phyloP scores from a whole-genome alignment of 1,139 yeast genomes.

The Suhomyces chickasaworum region DNA sequence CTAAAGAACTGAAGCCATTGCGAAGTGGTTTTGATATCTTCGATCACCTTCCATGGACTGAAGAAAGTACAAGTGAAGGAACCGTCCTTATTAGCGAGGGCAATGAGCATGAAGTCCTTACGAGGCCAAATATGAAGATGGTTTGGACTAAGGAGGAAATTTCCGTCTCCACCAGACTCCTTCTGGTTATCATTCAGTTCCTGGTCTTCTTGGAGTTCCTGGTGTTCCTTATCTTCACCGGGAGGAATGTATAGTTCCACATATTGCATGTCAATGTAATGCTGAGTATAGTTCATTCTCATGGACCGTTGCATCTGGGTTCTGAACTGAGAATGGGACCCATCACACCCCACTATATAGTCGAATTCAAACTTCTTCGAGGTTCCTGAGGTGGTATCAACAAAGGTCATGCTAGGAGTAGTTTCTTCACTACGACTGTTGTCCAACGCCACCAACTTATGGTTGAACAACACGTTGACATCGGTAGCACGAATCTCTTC shows the following conservation, averaged over 20 bases:
- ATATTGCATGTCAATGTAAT: constrained; percentile 83
- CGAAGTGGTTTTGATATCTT: constrained; percentile 46
- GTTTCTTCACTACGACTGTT: constrained; percentile 17
- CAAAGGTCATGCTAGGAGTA: constrained; percentile 30
- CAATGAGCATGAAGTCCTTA: constrained; percentile 82
- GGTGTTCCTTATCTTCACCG: neutral
- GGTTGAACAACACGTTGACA: constrained; percentile 55
- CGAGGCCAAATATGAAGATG: constrained; percentile 96
- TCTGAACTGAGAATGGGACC: constrained; percentile 77
- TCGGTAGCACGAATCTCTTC: constrained; percentile 56
- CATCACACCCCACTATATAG: constrained; percentile 81
- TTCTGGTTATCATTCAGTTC: neutral
- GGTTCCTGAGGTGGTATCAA: constrained; percentile 17
- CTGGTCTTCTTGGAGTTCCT: no score
- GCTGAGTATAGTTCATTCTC: constrained; percentile 72
- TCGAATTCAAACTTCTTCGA: constrained; percentile 44
- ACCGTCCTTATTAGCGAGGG: constrained; percentile 81
- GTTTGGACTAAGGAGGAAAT: constrained; percentile 63
- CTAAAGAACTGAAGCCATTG: constrained; percentile 58
- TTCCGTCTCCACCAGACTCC: constrained; percentile 12
- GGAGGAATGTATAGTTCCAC: constrained; percentile 78
- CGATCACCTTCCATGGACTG: constrained; percentile 74
- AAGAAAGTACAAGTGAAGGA: constrained; percentile 90
- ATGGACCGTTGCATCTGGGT: constrained; percentile 64
- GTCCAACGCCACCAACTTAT: constrained; percentile 52